These are phyloP conservation scores for Colletotrichum cuscutae DNA, from an alignment of 2,329 filamentous ascomycete species.

Conservation along the genomic window DNA sequence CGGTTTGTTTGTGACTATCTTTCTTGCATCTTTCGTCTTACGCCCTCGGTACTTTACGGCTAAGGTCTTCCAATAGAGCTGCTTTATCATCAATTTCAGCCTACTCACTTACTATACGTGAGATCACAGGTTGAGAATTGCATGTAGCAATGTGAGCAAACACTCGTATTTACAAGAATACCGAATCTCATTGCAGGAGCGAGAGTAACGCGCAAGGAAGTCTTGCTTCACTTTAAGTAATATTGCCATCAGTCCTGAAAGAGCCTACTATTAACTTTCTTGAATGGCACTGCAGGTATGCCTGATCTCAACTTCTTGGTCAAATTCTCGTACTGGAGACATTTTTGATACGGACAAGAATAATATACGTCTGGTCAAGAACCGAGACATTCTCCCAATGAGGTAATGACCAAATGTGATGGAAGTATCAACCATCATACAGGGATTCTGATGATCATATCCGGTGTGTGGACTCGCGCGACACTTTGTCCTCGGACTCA, in stretches of 20 bases:
- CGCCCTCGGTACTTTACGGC: background rate
- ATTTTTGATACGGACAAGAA: slow-evolving; percentile 45
- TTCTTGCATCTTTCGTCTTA: background rate
- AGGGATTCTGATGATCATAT: slow-evolving; percentile 67
- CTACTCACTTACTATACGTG: background rate
- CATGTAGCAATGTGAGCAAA: background rate
- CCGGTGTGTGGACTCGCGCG: slow-evolving; percentile 51
- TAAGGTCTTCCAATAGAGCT: background rate
- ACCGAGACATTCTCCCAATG: slow-evolving; percentile 57
- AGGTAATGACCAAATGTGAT: slow-evolving; percentile 57
- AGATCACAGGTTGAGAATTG: background rate
- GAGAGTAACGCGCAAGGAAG: background rate
- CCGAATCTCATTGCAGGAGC: background rate
- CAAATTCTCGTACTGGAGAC: slow-evolving; percentile 43
- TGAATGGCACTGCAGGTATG: background rate
- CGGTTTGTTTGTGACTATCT: background rate
- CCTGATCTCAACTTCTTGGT: slow-evolving; percentile 45
- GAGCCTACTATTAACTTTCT: too few relatives aligned
- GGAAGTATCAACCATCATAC: slow-evolving; percentile 66
- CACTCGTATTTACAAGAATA: too few relatives aligned
- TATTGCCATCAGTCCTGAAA: background rate
- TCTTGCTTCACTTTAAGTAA: background rate
- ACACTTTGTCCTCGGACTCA: background rate
- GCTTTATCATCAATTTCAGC: background rate
- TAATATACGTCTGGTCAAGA: slow-evolving; percentile 56